Evolutionary conservation across 257 asterid genomes (phyloP), one percentile per base, ranked within the genome.

Genomic region (Capsicum pubescens): DNA sequence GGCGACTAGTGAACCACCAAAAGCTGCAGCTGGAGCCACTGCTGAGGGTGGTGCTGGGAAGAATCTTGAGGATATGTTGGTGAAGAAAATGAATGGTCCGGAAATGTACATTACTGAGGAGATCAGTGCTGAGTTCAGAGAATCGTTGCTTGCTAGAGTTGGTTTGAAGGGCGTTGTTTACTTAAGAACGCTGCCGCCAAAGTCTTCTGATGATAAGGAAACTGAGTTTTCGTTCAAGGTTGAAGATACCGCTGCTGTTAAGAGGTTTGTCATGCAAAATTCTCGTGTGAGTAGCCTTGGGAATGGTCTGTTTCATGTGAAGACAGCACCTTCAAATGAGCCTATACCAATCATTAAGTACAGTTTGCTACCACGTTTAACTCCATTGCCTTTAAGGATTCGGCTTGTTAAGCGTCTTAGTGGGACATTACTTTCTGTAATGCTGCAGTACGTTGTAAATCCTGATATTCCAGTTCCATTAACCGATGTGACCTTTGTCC

Each of bases 161-260:
- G 99, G 99, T 59, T 87, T 93, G 84, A 88, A 74, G 89, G 99
- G 98, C 42, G 90, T 91, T 19, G 88, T 96, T 84, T 94, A 93
- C 87, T 85, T 96, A 54, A 95, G 77, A 83, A 93, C 98, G 6
- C 63, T 94, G 86, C 97, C 97, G 48, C 94, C 92, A 9, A 92
- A 90, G 85, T 77, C 95, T 71, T 66, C 94, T 26, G 93, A 89
- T 81, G 94, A 90, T 81, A 90, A 84, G 60, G 98, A 93, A 86
- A 94, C 98, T 0, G 99, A 96, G 89, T 96, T 96, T 82, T 96
- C 99, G 1, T 93, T 96, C 89, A 94, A 93, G 93, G 89, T 94
- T 36, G 98, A 96, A 71, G 93, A 92, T 14, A 90, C 95, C 5
- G 93, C 86, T 58, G 89, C 92, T 52, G 95, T 96, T 84, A 96